Evolutionary conservation across 1,139 yeast genomes (phyloP).

Genomic region (Taphrina confusa): DNA sequence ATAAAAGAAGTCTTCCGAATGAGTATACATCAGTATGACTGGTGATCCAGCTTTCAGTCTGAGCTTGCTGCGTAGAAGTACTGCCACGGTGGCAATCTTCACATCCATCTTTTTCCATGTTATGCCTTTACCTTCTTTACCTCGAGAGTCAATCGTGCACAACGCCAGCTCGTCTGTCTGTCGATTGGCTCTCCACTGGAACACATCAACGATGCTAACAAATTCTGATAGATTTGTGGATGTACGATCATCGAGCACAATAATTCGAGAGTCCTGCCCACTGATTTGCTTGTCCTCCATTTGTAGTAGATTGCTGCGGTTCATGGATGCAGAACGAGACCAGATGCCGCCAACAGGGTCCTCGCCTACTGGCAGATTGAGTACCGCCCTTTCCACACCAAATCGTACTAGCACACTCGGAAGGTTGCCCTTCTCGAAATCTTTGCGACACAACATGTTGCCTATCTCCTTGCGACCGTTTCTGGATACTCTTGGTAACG

Average conservation of each 20-base stretch:
- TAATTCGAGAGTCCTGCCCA: slow-evolving; percentile 74
- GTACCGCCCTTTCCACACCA: slow-evolving; percentile 65
- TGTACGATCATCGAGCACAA: slow-evolving; percentile 74
- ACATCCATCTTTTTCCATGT: slow-evolving; percentile 87
- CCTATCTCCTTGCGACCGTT: slow-evolving; percentile 91
- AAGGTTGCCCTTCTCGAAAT: slow-evolving; percentile 73
- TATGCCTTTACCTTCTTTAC: slow-evolving; percentile 56
- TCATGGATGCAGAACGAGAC: slow-evolving; percentile 68
- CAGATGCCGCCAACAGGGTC: slow-evolving; percentile 82
- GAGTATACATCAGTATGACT: slow-evolving; percentile 79
- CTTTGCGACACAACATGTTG: slow-evolving; percentile 83
- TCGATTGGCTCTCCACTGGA: slow-evolving; percentile 74
- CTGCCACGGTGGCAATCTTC: slow-evolving; percentile 71
- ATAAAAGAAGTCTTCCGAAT: slow-evolving; percentile 81
- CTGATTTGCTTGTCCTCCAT: slow-evolving; percentile 65
- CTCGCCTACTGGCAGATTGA: slow-evolving; percentile 68
- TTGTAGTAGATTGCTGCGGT: slow-evolving; percentile 57
- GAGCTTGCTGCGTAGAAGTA: slow-evolving; percentile 55
- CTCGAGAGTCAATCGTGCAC: slow-evolving; percentile 56
- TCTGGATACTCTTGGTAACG: slow-evolving; percentile 78
- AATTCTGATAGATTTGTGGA: slow-evolving; percentile 73
- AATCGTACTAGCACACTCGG: slow-evolving; percentile 80
- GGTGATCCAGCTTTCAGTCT: slow-evolving; percentile 65
- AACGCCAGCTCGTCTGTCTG: slow-evolving; percentile 82
- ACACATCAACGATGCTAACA: slow-evolving; percentile 66